phyloP scores from a whole-genome alignment of 1,139 yeast genomes.

The Blastobotrys aristatus region DNA sequence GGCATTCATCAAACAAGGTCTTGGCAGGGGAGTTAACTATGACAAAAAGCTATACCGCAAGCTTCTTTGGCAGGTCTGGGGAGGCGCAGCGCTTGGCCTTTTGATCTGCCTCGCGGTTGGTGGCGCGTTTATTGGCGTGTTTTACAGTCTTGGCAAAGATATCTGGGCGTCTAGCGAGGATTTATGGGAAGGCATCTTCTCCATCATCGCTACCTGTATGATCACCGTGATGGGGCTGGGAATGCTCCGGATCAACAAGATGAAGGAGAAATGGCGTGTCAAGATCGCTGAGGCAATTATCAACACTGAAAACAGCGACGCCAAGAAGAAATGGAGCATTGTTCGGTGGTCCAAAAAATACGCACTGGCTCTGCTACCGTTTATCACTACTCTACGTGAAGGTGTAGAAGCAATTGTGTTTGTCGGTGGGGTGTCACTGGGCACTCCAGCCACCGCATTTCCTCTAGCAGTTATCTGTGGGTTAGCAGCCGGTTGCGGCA shows the following conservation, averaged over 20 bases:
- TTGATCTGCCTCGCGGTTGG: constrained; percentile 73
- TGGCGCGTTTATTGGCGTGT: constrained; percentile 78
- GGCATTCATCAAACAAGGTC: constrained; percentile 84
- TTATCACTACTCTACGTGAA: constrained; percentile 76
- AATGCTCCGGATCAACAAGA: constrained; percentile 82
- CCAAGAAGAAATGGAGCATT: constrained; percentile 23
- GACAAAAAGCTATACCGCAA: constrained; percentile 54
- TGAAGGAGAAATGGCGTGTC: constrained; percentile 88
- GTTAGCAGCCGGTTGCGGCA: constrained; percentile 55
- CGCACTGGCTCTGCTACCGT: constrained; percentile 71
- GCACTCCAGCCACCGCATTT: constrained; percentile 68
- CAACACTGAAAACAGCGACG: constrained; percentile 38
- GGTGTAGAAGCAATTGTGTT: constrained; percentile 86
- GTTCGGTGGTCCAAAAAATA: constrained; percentile 46
- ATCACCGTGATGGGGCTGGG: constrained; percentile 90
- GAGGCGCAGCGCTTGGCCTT: constrained; percentile 69
- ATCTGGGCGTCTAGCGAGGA: constrained; percentile 86
- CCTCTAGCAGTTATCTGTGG: constrained; percentile 81
- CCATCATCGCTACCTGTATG: constrained; percentile 74
- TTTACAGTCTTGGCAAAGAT: constrained; percentile 73
- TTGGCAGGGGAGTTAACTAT: constrained; percentile 44
- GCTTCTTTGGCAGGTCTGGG: constrained; percentile 69
- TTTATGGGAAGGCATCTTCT: constrained; percentile 87
- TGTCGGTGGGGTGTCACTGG: constrained; percentile 81
- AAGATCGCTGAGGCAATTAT: constrained; percentile 75